Evolutionary conservation across 345 rosid genomes (phyloP).

Genomic region (Clarkia xantiana): DNA sequence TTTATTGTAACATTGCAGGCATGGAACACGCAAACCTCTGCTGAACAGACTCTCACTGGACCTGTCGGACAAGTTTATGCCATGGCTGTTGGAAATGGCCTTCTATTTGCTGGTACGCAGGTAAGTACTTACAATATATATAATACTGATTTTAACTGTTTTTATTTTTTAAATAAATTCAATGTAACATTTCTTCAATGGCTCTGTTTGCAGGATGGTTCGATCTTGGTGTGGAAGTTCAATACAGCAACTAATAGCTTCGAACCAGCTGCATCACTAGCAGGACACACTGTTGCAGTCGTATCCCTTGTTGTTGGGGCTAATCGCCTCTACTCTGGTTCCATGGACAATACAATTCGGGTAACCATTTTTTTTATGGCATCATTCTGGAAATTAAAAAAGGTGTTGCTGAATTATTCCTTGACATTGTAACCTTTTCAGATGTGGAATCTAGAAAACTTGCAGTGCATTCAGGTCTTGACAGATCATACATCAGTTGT

Average conservation of each 20-base stretch:
- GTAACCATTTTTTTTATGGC: constrained; percentile 18
- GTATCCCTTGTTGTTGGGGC: constrained; percentile 84
- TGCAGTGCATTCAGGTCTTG: constrained; percentile 83
- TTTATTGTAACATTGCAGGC: constrained; percentile 36
- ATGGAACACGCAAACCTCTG: constrained; percentile 65
- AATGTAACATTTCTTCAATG: neutral
- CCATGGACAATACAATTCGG: constrained; percentile 81
- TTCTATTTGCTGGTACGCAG: constrained; percentile 89
- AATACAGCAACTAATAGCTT: constrained; percentile 47
- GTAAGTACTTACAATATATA: constrained; percentile 18
- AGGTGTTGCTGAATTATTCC: neutral
- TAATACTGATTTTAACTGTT: neutral
- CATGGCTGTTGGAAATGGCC: constrained; percentile 64
- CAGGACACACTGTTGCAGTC: constrained; percentile 60
- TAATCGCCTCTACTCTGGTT: constrained; percentile 83
- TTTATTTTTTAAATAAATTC: too few species aligned
- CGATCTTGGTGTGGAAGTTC: constrained; percentile 82
- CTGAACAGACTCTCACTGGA: constrained; percentile 68
- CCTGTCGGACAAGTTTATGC: constrained; percentile 93
- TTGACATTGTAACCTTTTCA: constrained; percentile 9
- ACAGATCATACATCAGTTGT: constrained; percentile 69
- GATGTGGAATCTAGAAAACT: constrained; percentile 88
- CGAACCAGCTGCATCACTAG: constrained; percentile 75
- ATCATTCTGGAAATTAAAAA: neutral
- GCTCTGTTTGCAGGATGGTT: constrained; percentile 45